Evolutionary conservation across 164 flowering plant genomes (phyloP).

Genomic region (Taxillus chinensis): DNA sequence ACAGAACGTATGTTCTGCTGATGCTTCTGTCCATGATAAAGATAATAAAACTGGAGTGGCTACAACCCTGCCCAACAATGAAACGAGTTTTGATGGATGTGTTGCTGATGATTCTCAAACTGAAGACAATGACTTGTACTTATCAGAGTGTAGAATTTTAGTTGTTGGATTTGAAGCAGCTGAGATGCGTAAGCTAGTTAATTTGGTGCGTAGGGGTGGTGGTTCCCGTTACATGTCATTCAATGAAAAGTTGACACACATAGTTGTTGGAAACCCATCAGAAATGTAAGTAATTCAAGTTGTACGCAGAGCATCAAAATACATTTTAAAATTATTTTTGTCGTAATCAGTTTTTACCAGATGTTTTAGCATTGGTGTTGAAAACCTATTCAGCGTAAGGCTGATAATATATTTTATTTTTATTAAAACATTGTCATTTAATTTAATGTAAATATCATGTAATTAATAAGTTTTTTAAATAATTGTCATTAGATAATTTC

Average conservation of each 20-base stretch:
- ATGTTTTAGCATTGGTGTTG: no score
- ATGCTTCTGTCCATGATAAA: conserved; percentile 22
- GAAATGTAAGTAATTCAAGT: conserved; percentile 49
- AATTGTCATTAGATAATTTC: no score
- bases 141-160: conserved; percentile 77
- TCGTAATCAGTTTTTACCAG: no score
- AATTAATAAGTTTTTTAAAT: no score
- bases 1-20: conserved; percentile 36
- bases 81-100: conserved; percentile 35
- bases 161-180: conserved; percentile 74
- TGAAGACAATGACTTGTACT: conserved; percentile 73
- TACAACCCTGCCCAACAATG: conserved; percentile 22
- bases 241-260: conserved; percentile 73
- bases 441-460: no score
- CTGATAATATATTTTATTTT: no score
- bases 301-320: not conserved
- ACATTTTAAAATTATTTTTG: no score
- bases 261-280: conserved; percentile 71
- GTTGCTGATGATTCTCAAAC: conserved; percentile 83
- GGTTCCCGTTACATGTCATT: conserved; percentile 76
- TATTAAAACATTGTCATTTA: no score
- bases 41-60: conserved; percentile 25
- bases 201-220: conserved; percentile 78
- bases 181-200: conserved; percentile 70
- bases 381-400: no score